Evolutionary conservation across 805 yeast genomes (phyloP).

Genomic region (Cyberlindnera veronae): DNA sequence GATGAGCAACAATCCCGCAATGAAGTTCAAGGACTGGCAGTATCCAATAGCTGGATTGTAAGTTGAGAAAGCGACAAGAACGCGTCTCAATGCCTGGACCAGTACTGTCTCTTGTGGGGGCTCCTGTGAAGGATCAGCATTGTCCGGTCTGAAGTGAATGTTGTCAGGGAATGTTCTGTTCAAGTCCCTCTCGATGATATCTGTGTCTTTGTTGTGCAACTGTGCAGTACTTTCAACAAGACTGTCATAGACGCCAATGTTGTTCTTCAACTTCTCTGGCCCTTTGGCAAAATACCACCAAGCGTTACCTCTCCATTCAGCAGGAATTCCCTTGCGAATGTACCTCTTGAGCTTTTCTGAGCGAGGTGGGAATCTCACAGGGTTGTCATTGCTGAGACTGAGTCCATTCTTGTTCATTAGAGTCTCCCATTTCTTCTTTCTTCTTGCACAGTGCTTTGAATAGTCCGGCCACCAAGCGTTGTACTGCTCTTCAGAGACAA

Average conservation of each 20-base stretch:
- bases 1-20: slow-evolving; percentile 80
- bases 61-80: slow-evolving; percentile 76
- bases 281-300: slow-evolving; percentile 97
- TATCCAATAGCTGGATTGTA: slow-evolving; percentile 90
- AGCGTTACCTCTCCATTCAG: slow-evolving; percentile 95
- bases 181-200: slow-evolving; percentile 90
- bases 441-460: slow-evolving; percentile 53
- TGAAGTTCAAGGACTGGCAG: slow-evolving; percentile 91
- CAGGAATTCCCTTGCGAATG: slow-evolving; percentile 89
- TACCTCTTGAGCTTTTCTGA: slow-evolving; percentile 77
- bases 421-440: slow-evolving; percentile 75
- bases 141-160: slow-evolving; percentile 59
- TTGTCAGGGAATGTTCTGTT: slow-evolving; percentile 96
- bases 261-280: slow-evolving; percentile 60
- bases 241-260: slow-evolving; percentile 70
- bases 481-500: slow-evolving; percentile 52
- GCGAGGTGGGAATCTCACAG: slow-evolving; percentile 69
- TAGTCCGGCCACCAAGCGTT: slow-evolving; percentile 76
- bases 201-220: slow-evolving; percentile 70
- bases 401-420: slow-evolving; percentile 70
- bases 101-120: slow-evolving; percentile 52
- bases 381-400: slow-evolving; percentile 42
- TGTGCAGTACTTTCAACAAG: slow-evolving; percentile 56
- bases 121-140: slow-evolving; percentile 4
- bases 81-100: slow-evolving; percentile 72